Conservation (phyloP, 1,139 yeast species). For the Sugiyamaella sp. region DNA sequence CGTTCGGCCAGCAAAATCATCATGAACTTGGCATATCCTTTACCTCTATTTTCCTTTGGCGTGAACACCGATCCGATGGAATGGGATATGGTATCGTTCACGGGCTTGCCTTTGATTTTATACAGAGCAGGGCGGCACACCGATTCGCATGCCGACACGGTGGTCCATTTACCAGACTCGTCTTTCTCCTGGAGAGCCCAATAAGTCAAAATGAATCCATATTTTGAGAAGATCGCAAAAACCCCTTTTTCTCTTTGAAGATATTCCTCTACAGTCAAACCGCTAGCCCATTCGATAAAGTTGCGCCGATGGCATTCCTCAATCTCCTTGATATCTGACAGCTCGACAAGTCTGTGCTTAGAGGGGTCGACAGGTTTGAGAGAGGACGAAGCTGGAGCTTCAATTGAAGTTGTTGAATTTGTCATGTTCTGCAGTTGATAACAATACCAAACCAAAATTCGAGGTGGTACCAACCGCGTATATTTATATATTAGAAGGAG, state of each 20-base stretch:
- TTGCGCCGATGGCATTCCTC: constrained; percentile 54
- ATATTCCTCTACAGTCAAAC: constrained; percentile 37
- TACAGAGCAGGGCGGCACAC: constrained; percentile 49
- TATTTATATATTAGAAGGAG: not conserved
- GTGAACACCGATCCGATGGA: constrained; percentile 72
- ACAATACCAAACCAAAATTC: not conserved
- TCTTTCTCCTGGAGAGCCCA: constrained; percentile 37
- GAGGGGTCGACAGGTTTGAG: constrained; percentile 1
- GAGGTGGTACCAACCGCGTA: not conserved
- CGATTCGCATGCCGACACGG: constrained; percentile 53
- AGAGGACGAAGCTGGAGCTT: not conserved
- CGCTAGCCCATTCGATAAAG: constrained; percentile 54
- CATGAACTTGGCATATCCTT: constrained; percentile 67
- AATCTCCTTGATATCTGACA: constrained; percentile 48
- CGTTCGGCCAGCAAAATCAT: constrained; percentile 44
- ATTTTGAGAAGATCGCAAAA: constrained; percentile 27
- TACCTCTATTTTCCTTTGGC: constrained; percentile 56
- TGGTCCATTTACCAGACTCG: constrained; percentile 33
- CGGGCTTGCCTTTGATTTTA: constrained; percentile 34
- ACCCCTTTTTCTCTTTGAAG: constrained; percentile 36
- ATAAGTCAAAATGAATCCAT: constrained; percentile 32
- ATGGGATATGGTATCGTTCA: constrained; percentile 47
- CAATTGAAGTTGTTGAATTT: constrained; percentile 4
- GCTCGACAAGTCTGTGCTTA: constrained; percentile 24
- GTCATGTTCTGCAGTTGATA: constrained; percentile 7